Conservation (phyloP, 352 stramenopile genomes). For the Phytophthora tentaculata region DNA sequence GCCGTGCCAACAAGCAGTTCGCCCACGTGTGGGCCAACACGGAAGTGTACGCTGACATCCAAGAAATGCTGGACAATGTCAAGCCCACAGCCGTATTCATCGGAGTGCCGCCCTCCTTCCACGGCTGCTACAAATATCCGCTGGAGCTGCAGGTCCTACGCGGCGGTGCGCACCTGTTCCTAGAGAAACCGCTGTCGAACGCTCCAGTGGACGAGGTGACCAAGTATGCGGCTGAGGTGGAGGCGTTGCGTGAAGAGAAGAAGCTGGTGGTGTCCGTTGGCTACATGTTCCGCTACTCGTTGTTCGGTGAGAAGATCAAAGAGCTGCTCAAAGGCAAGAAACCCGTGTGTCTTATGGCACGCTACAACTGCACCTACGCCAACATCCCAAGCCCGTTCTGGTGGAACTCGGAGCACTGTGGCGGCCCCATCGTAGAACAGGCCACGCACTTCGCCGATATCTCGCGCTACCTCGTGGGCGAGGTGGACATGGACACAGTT, state of each 20-base stretch:
- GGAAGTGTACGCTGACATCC: conserved; percentile 36
- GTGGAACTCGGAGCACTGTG: conserved; percentile 47
- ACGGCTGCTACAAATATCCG: conserved; percentile 47
- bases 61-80: conserved; percentile 37
- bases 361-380: conserved; percentile 47
- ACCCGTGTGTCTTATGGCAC: conserved; percentile 42
- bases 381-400: conserved; percentile 49
- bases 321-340: conserved; percentile 30
- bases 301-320: background rate
- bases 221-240: background rate
- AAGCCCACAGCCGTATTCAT: conserved; percentile 46
- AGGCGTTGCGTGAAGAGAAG: background rate
- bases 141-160: conserved; percentile 40
- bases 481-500: conserved; percentile 43
- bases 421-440: conserved; percentile 49
- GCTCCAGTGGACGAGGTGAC: conserved; percentile 3
- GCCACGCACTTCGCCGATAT: conserved; percentile 51
- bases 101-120: conserved; percentile 43
- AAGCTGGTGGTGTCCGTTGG: background rate
- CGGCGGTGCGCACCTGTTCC: conserved; percentile 41
- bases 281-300: conserved; percentile 1
- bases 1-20: conserved; percentile 22
- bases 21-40: conserved; percentile 36
- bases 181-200: conserved; percentile 48
- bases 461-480: conserved; percentile 41